Evolutionary conservation across 140 eudicot species (phyloP), one percentile per base, ranked within the genome.

Genomic region (Flaveria floridana): DNA sequence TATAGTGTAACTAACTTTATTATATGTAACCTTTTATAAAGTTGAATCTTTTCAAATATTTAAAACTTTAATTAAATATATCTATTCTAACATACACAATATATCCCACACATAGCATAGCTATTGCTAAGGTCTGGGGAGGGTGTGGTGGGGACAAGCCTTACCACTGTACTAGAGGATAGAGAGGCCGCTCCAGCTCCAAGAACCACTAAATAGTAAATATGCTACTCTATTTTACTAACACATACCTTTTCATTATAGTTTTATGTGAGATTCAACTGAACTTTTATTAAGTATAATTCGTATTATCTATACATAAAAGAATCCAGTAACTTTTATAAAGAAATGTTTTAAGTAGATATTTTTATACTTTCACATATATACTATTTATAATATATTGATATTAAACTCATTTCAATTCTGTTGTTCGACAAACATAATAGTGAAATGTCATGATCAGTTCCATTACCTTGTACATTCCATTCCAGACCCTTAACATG

Each of bases 281-380:
- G 55, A 16, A 28, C 30, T 16, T 18, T 66, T 64, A 9, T 66
- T 9, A 37, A 1, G 53, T 66, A 37, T 66, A 18, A 8, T 9
- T 39, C 19, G 71, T 66, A 65, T 37, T 65, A 65, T 34, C 14
- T 3, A 20, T 65, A 66, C 26, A 3, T 39, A 4, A 65, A 6
- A 63, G 41, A 65, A 65, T 65, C 25, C 7, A 39, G 28, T 65
- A 37, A 65, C 71, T 65, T 63, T 57, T 61, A 61, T 53, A 7
- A 41, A 18, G 39, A 37, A 37, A 8, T 39, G 30, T 65, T 37
- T 39, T 8, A 65, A 15, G 34, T 39, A 65, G 15, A 34, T 1
- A 65, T 64, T 15, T 25, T 61, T 61, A 61, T 62, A 62, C 28
- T 56, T 19, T 56, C 30, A 18, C 68, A 26, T 14, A 4, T 3